Evolutionary conservation across 768 basidiomycete genomes (phyloP), one percentile per base, ranked within the genome.

Genomic region (Amanita molliuscula): DNA sequence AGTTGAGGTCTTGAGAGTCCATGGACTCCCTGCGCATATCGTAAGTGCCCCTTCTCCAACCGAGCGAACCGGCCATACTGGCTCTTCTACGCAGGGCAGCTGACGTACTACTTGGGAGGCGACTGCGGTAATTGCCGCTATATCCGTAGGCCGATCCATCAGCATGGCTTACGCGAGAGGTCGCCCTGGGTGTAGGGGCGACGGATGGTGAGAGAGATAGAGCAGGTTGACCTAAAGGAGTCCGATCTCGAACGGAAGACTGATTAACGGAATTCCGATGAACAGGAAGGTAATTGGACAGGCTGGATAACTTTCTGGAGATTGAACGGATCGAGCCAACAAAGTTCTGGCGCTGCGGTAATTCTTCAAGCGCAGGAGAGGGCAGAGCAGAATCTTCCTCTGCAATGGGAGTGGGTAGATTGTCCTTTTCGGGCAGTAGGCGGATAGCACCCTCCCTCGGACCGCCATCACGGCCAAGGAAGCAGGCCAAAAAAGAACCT

Each of bases 401-500:
- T n/a, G 73, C 78, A 54, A 85, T 82, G n/a, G 75, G 65, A 11
- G 73, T 68, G 33, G 73, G 69, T 13, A 62, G 59, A 21, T 34
- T 35, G 52, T 61, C 64, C 42, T 98, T 97, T 65, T 97, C 95
- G 0, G 75, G 74, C 3, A 81, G 74, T 9, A 99, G 78, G 11
- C 79, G 82, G 53, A 99, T 96, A 0, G 84, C 79, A 3, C 90
- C 87, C 56, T 87, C 79, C 48, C 88, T 77, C 13, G 92, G 87
- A 8, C 95, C 94, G 48, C 91, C 96, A 61, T 99, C 93, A 51
- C 75, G 82, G 15, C 82, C 87, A 37, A 99, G 79, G 74, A 97
- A 96, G 56, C 90, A 81, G 0, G 84, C 83, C 28, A 98, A 72
- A 47, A 96, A 55, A 3, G 90, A 84, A n/a, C 94, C 94, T 88